Base-by-base conservation (phyloP, 371 early-diverging fungal genomes). In the Saksenaea oblongispora region DNA sequence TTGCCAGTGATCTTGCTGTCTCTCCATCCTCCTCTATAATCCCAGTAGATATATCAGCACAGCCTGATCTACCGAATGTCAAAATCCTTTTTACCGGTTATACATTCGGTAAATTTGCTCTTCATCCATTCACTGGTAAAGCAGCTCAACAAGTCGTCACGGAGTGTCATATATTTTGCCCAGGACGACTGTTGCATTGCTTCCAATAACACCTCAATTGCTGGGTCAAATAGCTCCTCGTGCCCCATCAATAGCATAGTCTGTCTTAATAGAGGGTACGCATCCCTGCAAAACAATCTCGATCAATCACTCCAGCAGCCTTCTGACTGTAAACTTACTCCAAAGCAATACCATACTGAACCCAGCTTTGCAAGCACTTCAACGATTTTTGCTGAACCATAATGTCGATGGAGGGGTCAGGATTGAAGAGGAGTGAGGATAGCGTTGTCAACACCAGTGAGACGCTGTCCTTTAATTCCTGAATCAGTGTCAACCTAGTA, bases 361-460 rank as follows among this genome's bases (percentile, higher is more conserved):
- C 76, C 89, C 89, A 89, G 39, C 87, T 85, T 47, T 83, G 81
- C 41, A 87, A 72, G 60, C 85, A 85, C 36, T 67, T 59, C 3
- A 88, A 60, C 14, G 85, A 62, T 54, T 85, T 86, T 65, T 78
- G 77, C 42, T 82, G 72, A 64, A 75, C 24, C n/a, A 14, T 31
- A 24, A 53, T 18, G 10, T 65, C 56, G 2, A 35, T 37, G 11
- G 34, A 24, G 13, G 67, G 11, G 17, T 56, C 54, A 1, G 56
- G 13, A 0, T 58, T 11, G 35, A 59, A 66, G 0, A 70, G 18
- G 26, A 67, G 51, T 9, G 66, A 66, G 3, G 69, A 70, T 42
- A 87, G 51, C 5, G 70, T 74, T 1, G 80, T 73, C 34, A 88
- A 62, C 2, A 85, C 81, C 22, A 80, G 36, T 2, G 86, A 79